Base-by-base conservation (phyloP, 1,139 yeast species). In the Sugiyamaella castrensis region DNA sequence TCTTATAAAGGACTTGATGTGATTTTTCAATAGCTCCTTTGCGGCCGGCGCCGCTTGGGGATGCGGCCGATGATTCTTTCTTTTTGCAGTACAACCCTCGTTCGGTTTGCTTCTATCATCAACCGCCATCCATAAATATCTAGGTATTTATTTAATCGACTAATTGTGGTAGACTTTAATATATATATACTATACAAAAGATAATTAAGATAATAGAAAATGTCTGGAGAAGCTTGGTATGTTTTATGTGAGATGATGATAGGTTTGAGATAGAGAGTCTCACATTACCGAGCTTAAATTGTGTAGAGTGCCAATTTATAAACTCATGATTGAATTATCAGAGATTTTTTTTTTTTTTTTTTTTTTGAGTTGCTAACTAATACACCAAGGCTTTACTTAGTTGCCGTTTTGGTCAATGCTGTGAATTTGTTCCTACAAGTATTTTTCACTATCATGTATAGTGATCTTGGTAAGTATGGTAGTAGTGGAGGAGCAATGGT, bases 391-490 rank as follows among this genome's bases (percentile, higher is more conserved):
- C 48, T 62, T 13, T 63, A 60, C 52, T 49, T 57, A 32, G 76
- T 86, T 63, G 91, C 96, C n/a, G 95, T 89, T 48, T 67, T 89
- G 54, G 76, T 82, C 57, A 91, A 91, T 71, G 94, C 95, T 54
- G 80, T 84, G 60, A 88, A 87, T 76, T 76, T 91, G 72, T 89
- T 91, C 66, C 75, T 87, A 30, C 96, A 89, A 72, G 96, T 89
- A 48, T 91, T 85, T 70, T 88, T 89, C 76, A 87, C 96, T 39
- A 87, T 89, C 68, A 82, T 87, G 83, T 89, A 84, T 74, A 86
- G 95, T 57, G 98, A 91, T 71, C 77, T 89, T 68, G 97, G 89
- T 71, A 86, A 44, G 68, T 58, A 15, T n/a, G 24, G 13, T n/a
- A 19, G 24, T 3, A 31, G 34, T 19, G 24, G 3, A 19, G 24